These are phyloP conservation scores for Onygena corvina DNA, from an alignment of 2,329 filamentous ascomycete genomes.

Conservation along the genomic window DNA sequence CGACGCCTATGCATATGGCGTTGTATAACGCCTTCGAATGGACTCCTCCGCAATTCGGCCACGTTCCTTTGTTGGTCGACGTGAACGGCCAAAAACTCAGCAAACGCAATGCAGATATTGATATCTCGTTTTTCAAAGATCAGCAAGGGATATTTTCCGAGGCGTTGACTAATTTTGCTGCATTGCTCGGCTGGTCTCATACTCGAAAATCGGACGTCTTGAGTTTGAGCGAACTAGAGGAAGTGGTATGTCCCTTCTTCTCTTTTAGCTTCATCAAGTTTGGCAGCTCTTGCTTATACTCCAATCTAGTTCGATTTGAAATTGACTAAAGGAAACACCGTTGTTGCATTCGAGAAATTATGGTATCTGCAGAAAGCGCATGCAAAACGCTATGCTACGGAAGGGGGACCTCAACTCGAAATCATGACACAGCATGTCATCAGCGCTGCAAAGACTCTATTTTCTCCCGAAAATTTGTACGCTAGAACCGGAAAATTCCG, in stretches of 20 bases:
- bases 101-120: constrained; percentile 64
- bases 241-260: constrained; percentile 43
- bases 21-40: constrained; percentile 70
- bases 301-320: constrained; percentile 62
- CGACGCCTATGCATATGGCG: constrained; percentile 65
- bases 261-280: neutral
- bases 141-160: constrained; percentile 50
- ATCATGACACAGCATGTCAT: constrained; percentile 31
- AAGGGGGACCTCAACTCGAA: constrained; percentile 33
- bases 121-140: constrained; percentile 47
- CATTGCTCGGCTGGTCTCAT: constrained; percentile 74
- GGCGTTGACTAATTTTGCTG: constrained; percentile 66
- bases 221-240: constrained; percentile 56
- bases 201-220: constrained; percentile 56
- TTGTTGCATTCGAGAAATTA: constrained; percentile 69
- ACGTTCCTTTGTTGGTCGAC: constrained; percentile 64
- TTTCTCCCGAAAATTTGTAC: constrained; percentile 23
- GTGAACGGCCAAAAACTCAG: constrained; percentile 63
- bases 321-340: constrained; percentile 83
- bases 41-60: constrained; percentile 62
- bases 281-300: constrained; percentile 4
- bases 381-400: constrained; percentile 38
- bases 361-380: constrained; percentile 66
- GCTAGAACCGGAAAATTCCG: constrained; percentile 6
- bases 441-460: constrained; percentile 19